Evolutionary conservation across 331 rosid species (phyloP), one percentile per base, ranked within the genome.

Genomic region (Erythrophleum ivorense): DNA sequence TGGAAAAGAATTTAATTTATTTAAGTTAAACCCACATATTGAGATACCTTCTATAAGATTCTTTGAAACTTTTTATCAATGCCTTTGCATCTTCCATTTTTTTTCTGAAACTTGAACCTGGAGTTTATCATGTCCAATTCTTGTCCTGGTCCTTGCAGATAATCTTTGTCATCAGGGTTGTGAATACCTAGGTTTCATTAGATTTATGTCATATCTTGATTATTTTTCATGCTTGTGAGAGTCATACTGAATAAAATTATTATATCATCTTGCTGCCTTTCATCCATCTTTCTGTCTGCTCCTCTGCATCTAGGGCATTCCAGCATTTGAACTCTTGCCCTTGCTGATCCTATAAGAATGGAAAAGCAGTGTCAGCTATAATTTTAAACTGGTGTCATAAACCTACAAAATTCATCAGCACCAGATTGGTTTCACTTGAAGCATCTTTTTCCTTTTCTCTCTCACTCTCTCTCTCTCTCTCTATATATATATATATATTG

Each of bases 341-440:
- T 7, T 33, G 15, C 49, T 4, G 19, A 71, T 68, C 18, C 76
- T 48, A 24, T 71, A 71, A 58, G 48, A 54, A 18, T 79, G 14
- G 15, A 15, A 43, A 69, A 55, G 43, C 58, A 2, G 68, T 31
- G 59, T 48, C 18, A 31, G 71, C 46, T 34, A 36, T 33, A 64
- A 34, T 49, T 41, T 58, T 54, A 43, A 59, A 55, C 34, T 34
- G 31, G 15, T 9, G 0, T 31, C 45, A 49, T 49, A 41, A 48
- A 24, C 40, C 0, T 15, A 29, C 49, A 16, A 52, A 73, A 34
- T 5, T 50, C 1, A 18, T 34, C 34, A 70, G 59, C 53, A 18
- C 29, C 45, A 71, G 38, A 77, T 24, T 66, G 64, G 69, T 59
- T 79, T 83, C 34, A 62, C 58, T 71, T 67, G 65, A 71, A 50